Evolutionary conservation across 768 basidiomycete genomes (phyloP), one percentile per base, ranked within the genome.

Genomic region (Suillus placidus): DNA sequence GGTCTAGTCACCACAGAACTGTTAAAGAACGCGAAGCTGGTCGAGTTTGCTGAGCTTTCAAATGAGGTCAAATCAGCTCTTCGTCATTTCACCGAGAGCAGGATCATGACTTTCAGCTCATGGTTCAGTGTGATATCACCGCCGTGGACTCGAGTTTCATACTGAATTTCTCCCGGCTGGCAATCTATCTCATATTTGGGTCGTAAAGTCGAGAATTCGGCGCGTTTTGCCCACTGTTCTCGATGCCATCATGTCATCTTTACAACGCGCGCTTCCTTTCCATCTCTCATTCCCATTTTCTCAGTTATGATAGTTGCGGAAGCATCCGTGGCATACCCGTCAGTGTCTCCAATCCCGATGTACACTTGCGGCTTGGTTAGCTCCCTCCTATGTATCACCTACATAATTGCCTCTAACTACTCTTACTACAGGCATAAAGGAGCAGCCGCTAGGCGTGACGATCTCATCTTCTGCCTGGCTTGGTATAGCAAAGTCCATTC

Each of bases 91-190:
- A 66, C 26, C 2, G 26, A 26, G 20, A 43, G 26, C 10, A 30
- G 43, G 30, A 61, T 16, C 42, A 20, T 18, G 30, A 1, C 78
- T 51, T 68, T 72, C 42, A 93, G 71, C 72, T 92, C 88, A 72
- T 93, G 93, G 49, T 93, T 73, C 2, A 1, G 26, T 8, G 86
- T 91, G 52, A 93, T 83, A 26, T 26, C 26, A 26, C 26, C 26
- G 26, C 26, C 26, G 26, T 26, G 26, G 26, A 26, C 26, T 26
- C 26, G 2, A 18, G 40, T 42, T 7, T 42, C 40, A 42, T 18
- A 6, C 16, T 42, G 7, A 42, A 7, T 42, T 18, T 4, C 40
- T 42, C 16, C 40, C 5, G 4, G 38, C 5, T 14, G 38, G 13
- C 38, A 38, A 38, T 42, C 42, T 18, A 18, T 43, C 18, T 43